Evolutionary conservation across 352 stramenopile species (phyloP).

Genomic region (Globisporangium camurandrum): DNA sequence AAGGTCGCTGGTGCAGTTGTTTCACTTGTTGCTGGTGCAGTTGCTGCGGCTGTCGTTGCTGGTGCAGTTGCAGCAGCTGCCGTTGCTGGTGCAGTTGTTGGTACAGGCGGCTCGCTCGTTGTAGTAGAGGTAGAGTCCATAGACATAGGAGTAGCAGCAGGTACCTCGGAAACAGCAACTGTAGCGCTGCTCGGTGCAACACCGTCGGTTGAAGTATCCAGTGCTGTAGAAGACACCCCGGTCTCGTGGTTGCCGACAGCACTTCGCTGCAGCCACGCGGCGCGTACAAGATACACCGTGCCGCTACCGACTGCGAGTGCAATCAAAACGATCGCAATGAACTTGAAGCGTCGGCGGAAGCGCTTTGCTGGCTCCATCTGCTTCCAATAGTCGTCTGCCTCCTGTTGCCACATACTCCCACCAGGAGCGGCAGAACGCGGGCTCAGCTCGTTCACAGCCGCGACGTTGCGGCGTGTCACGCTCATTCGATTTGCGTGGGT

Average conservation of each 20-base stretch:
- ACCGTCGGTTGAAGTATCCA: neutral
- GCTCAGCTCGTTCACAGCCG: constrained; percentile 17
- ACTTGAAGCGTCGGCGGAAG: constrained; percentile 22
- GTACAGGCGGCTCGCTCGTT: neutral
- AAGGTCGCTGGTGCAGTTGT: neutral
- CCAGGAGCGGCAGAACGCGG: constrained; percentile 4
- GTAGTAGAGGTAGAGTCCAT: neutral
- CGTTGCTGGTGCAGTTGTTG: too few relatives aligned
- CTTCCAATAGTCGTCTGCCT: constrained; percentile 66
- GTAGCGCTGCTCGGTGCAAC: too few relatives aligned
- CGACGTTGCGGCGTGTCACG: constrained; percentile 39
- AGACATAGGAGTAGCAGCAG: too few relatives aligned
- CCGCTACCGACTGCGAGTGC: constrained; percentile 17
- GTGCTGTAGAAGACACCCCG: neutral
- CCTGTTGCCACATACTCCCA: constrained; percentile 62
- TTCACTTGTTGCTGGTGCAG: constrained; percentile 1
- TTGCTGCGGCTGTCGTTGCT: neutral
- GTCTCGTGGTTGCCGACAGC: neutral
- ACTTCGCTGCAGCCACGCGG: neutral
- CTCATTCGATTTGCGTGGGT: constrained; percentile 15
- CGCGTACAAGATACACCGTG: constrained; percentile 8
- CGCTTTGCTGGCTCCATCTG: constrained; percentile 52
- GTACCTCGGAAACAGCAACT: too few relatives aligned
- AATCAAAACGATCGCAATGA: constrained; percentile 20
- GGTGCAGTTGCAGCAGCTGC: neutral